Evolutionary conservation across 2,329 filamentous ascomycete genomes (phyloP), one percentile per base, ranked within the genome.

Genomic region (Aspergillus glaucus): DNA sequence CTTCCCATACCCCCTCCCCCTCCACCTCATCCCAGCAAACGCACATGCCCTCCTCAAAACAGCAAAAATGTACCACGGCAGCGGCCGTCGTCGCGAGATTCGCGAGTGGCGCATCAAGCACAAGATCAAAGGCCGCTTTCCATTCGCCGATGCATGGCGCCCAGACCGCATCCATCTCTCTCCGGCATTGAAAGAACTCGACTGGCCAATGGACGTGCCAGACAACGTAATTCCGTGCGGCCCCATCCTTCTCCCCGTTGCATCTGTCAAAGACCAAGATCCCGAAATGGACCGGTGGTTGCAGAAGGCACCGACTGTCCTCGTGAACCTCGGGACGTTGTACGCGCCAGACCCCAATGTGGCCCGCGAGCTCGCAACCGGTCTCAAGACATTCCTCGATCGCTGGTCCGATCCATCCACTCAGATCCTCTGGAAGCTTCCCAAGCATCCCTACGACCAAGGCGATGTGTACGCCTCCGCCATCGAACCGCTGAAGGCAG

Each of bases 321-420:
- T 76, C n/a, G 65, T 79, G 30, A 78, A 75, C 50, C 58, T 79
- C 1, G 77, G 77, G 0, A 74, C 74, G 0, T 62, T 70, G 3
- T 59, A 64, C 43, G 56, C 54, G 0, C 56, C 66, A 3, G 56
- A 62, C 0, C 58, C 66, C 3, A 56, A 63, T 0, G 64, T 71
- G 43, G 72, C 70, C 0, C 43, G 61, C 6, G 68, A 74, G 28
- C 66, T 79, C 28, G 69, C 71, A 0, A 43, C 39, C 0, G 70
- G 69, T 0, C 34, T 79, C 2, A 61, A 60, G 7, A 52, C 57
- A 0, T 60, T 74, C 2, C 57, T 79, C 0, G 58, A 69, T 6
- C 44, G 48, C 0, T 56, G 59, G 24, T 58, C 48, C 37, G 62
- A 50, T 2, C 32, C 36, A 1, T 48, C 52, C 14, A 47, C 71